Conservation (phyloP, 345 rosid genomes). For the Gossypium raimondii region DNA sequence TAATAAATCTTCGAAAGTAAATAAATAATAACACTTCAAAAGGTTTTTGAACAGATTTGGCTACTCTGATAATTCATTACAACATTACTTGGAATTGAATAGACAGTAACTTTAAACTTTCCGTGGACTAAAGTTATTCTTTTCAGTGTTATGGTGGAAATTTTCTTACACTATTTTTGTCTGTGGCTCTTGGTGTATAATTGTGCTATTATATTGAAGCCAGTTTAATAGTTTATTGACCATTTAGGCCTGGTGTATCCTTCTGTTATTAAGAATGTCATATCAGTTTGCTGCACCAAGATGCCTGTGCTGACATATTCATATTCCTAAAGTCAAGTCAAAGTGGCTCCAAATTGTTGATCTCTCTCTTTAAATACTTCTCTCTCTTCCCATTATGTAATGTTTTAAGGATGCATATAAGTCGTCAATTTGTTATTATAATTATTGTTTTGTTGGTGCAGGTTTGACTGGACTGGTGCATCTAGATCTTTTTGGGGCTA, state of each 20-base stretch:
- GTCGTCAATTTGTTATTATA: background rate
- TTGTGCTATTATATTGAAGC: background rate
- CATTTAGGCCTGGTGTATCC: background rate
- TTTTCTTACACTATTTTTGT: background rate
- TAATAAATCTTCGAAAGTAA: background rate
- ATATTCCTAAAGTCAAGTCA: background rate
- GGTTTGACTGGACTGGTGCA: slow-evolving; percentile 53
- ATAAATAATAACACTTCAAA: background rate
- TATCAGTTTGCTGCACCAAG: background rate
- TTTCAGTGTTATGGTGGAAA: background rate
- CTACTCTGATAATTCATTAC: background rate
- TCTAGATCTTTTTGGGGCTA: slow-evolving; percentile 78
- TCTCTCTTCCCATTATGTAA: background rate
- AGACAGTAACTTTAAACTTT: background rate
- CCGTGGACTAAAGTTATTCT: background rate
- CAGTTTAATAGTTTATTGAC: background rate
- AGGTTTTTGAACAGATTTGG: background rate
- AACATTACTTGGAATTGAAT: background rate
- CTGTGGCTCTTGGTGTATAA: background rate
- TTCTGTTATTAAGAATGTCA: background rate
- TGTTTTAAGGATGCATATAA: background rate
- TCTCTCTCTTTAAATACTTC: background rate
- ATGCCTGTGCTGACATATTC: background rate
- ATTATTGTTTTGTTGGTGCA: slow-evolving; percentile 21
- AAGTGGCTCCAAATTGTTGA: background rate